Percentiles rank a stretch among this genome's conserved stretches.
Evolutionary conservation across 768 basidiomycete genomes (phyloP).

Genomic region (Agaricus sinodeliciosus): DNA sequence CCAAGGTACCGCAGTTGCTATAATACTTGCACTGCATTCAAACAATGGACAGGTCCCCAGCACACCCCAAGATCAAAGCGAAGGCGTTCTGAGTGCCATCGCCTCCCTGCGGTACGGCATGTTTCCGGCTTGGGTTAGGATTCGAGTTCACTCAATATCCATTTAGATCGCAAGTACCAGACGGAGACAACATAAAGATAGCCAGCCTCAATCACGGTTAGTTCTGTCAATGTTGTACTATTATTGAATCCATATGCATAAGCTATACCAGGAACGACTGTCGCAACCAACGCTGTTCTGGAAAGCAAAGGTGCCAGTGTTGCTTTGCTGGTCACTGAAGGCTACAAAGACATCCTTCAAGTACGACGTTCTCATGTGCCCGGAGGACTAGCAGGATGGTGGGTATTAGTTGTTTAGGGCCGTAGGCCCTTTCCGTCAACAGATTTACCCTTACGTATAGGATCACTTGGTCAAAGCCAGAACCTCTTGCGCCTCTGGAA

Average conservation of each 20-base stretch:
- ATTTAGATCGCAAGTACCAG: constrained; percentile 14
- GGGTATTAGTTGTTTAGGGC: constrained; percentile 3
- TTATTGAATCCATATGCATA: neutral
- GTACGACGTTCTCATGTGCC: constrained; percentile 16
- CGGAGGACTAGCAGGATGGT: constrained; percentile 20
- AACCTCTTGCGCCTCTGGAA: constrained; percentile 22
- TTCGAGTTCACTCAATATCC: neutral
- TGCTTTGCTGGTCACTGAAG: constrained; percentile 23
- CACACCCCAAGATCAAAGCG: constrained; percentile 22
- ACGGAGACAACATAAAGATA: constrained; percentile 9
- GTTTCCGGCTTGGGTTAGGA: neutral
- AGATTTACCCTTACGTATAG: constrained; percentile 11
- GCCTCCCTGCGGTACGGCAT: constrained; percentile 13
- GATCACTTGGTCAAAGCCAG: constrained; percentile 23
- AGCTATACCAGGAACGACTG: constrained; percentile 14
- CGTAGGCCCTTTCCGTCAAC: constrained; percentile 4
- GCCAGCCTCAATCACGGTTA: constrained; percentile 18
- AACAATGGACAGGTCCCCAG: constrained; percentile 13
- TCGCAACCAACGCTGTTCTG: constrained; percentile 25
- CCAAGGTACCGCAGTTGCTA: constrained; percentile 15
- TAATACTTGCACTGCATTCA: neutral
- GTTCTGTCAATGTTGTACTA: neutral
- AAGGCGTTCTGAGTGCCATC: constrained; percentile 20
- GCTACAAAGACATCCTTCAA: constrained; percentile 17
- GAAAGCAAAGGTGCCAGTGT: constrained; percentile 23